phyloP scores from a whole-genome alignment of 805 yeast genomes.

The Saturnispora ahearnii region DNA sequence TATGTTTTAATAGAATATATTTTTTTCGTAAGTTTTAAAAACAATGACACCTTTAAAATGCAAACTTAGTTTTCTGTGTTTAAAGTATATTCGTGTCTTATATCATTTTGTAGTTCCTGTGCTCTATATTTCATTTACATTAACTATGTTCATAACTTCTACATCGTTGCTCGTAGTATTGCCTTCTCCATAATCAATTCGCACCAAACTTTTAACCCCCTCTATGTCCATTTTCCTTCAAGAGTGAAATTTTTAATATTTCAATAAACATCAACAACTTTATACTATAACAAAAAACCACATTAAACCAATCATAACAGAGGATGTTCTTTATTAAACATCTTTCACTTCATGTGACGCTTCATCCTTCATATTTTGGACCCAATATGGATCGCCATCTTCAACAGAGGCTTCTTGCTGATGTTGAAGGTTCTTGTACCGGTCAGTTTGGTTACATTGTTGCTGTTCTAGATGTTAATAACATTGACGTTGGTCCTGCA shows the following conservation, averaged over 20 bases:
- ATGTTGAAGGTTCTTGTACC: constrained; percentile 97
- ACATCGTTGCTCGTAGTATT: no score
- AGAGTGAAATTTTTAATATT: background rate
- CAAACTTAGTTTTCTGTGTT: background rate
- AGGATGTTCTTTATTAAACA: constrained; percentile 51
- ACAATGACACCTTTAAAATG: no score
- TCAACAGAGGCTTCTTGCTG: constrained; percentile 81
- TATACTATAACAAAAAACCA: background rate
- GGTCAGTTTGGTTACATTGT: constrained; percentile 98
- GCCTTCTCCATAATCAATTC: no score
- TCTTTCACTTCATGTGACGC: constrained; percentile 80
- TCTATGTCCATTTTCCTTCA: background rate
- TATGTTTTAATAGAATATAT: no score
- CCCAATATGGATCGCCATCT: constrained; percentile 95
- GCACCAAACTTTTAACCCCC: background rate
- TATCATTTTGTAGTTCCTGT: background rate
- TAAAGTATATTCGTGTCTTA: background rate
- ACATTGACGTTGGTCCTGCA: constrained; percentile 92
- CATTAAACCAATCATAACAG: background rate
- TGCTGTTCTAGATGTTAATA: constrained; percentile 90
- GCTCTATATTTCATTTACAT: background rate
- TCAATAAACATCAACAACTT: background rate
- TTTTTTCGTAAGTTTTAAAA: no score
- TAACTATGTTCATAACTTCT: no score
- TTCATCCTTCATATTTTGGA: constrained; percentile 96